These are phyloP conservation scores for Cordyceps javanica DNA, from an alignment of 2,329 filamentous ascomycete genomes.

Conservation along the genomic window DNA sequence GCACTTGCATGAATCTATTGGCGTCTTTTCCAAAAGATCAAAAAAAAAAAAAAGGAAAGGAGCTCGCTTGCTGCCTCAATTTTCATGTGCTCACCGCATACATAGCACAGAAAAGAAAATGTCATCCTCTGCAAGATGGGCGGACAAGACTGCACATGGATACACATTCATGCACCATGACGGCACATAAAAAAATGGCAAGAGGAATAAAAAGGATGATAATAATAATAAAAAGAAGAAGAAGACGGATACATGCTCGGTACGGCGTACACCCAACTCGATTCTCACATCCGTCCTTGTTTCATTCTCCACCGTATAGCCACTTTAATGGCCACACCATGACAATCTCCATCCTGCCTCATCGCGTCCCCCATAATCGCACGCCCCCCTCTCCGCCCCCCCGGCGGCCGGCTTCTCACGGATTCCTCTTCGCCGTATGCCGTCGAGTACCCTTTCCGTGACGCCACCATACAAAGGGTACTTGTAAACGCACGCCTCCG, in stretches of 20 bases:
- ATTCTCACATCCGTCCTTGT: constrained; percentile 1
- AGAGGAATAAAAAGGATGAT: neutral
- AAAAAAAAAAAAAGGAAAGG: too few species aligned
- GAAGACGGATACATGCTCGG: too few species aligned
- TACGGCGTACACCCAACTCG: too few species aligned
- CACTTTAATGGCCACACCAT: constrained; percentile 13
- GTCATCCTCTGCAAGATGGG: too few species aligned
- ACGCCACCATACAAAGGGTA: neutral
- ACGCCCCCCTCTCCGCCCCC: constrained; percentile 7
- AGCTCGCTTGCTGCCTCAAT: too few species aligned
- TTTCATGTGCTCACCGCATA: too few species aligned
- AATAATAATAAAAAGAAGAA: neutral
- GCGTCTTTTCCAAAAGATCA: too few species aligned
- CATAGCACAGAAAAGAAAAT: too few species aligned
- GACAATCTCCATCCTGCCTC: neutral
- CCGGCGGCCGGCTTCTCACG: constrained; percentile 11
- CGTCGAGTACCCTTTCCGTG: neutral
- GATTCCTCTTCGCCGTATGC: constrained; percentile 9
- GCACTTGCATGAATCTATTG: too few species aligned
- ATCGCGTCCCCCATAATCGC: too few species aligned
- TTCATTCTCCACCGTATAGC: constrained; percentile 9
- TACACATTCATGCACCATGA: neutral
- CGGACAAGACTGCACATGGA: too few species aligned
- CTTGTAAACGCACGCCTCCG: constrained; percentile 2
- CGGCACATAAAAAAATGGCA: too few species aligned